phyloP scores from a whole-genome alignment of 2,329 filamentous ascomycete genomes.

The Aspergillus neotritici region DNA sequence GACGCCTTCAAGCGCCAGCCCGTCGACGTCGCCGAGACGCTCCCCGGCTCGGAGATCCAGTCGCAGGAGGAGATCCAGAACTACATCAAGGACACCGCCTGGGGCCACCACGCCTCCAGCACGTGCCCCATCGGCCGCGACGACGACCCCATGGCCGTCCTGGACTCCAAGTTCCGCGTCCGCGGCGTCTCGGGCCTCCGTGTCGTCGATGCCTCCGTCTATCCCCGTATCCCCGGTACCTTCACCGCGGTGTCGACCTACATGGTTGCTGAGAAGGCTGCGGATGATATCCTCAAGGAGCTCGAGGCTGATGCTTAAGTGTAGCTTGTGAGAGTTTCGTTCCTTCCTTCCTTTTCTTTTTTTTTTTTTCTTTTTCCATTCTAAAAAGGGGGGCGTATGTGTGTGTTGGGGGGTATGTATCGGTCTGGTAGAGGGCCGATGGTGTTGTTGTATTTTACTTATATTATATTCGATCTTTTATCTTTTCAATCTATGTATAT shows the following conservation, averaged over 20 bases:
- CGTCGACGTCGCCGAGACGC: constrained; percentile 41
- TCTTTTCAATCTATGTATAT: too few relatives aligned
- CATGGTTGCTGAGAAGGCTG: constrained; percentile 58
- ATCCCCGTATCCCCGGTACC: constrained; percentile 52
- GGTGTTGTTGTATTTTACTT: too few relatives aligned
- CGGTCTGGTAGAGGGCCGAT: too few relatives aligned
- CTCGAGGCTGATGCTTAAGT: background rate
- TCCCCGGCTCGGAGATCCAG: constrained; percentile 39
- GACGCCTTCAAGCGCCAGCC: constrained; percentile 39
- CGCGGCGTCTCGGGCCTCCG: constrained; percentile 51
- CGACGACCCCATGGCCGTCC: constrained; percentile 50
- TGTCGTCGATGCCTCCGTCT: constrained; percentile 59
- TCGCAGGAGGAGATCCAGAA: constrained; percentile 43
- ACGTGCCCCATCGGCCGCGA: constrained; percentile 53
- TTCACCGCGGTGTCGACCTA: constrained; percentile 50
- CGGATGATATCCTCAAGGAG: constrained; percentile 48
- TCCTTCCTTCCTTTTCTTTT: too few relatives aligned
- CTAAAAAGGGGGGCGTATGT: too few relatives aligned
- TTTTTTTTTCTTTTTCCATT: too few relatives aligned
- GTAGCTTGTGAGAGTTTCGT: too few relatives aligned
- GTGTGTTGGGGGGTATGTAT: too few relatives aligned
- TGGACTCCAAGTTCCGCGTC: constrained; percentile 55
- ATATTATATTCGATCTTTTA: too few relatives aligned
- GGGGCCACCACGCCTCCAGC: constrained; percentile 55
- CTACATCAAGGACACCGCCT: constrained; percentile 47